Evolutionary conservation across 148 eudicot species (phyloP), one percentile per base, ranked within the genome.

Genomic region (Vaccinium myrtillus): DNA sequence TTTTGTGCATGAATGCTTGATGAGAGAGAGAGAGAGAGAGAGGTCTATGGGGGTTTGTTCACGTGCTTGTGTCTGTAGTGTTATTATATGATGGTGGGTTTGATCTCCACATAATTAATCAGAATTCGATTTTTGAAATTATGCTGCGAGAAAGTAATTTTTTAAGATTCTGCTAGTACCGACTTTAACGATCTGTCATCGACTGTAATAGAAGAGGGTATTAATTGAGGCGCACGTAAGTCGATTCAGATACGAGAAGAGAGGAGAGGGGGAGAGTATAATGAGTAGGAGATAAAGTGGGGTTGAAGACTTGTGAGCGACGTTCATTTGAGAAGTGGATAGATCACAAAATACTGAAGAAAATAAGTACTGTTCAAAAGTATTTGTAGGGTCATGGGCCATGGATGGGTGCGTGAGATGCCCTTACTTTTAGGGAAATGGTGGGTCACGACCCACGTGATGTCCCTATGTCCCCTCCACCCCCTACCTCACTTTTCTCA

Each of bases 41-140:
- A 10, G 48, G 50, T 46, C 25, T 2, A 1, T 81, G 85, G 78
- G 73, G 78, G 88, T 86, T 89, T 79, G 84, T 77, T 89, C 91
- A 89, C 91, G 90, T 87, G 87, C 84, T 78, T 61, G 8, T 83
- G 82, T 82, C 88, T 71, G 36, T 15, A 10, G 12, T 80, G 15
- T 55, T 23, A 14, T 59, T 9, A 51, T 36, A 4, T 43, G 46
- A 43, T 5, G 0, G 46, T 5, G 46, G 46, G 6, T 43, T 5
- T 43, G 46, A 1, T 43, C 3, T 43, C 2, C 46, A 43, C 46
- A 5, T 1, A 43, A 43, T 43, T 43, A 5, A 43, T 4, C 6
- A 5, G 39, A 2, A 36, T 36, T 43, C 3, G 46, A 43, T 43
- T 43, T 43, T 43, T 43, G 5, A 0, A 7, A 43, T 43, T 43